Evolutionary conservation across 2,329 filamentous ascomycete species (phyloP), one percentile per base, ranked within the genome.

Genomic region (Zopfia rhizophila): DNA sequence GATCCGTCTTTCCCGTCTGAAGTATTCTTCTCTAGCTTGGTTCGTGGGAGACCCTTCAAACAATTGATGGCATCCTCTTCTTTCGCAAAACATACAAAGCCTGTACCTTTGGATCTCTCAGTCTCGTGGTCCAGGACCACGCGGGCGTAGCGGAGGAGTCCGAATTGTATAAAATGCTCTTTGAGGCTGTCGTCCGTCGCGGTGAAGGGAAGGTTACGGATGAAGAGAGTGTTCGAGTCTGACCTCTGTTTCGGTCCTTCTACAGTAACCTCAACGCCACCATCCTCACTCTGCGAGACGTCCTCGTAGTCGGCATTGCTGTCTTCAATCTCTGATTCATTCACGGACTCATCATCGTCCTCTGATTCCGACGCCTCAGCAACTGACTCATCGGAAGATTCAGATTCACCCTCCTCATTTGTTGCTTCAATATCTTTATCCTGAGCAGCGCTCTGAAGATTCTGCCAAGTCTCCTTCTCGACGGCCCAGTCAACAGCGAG

Each of bases 401-500:
- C 68, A 14, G 72, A 67, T 3, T 74, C 71, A 4, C 75, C 69
- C 19, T 73, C 70, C 5, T 74, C 72, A 7, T 70, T 71, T 3
- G 73, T 68, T 31, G 75, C 72, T 1, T 78, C 77, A 3, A 72
- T 65, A 4, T 72, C 66, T 22, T 69, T 62, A 17, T 69, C 66
- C 4, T 64, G 51, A 38, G 63, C 52, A 10, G 85, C 80, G 32
- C 78, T 76, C 53, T 85, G 78, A 22, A 68, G 53, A 51, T 85
- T 80, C 52, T 92, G 83, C 91, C 91, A 99, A 5, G 87, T 85
- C 29, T 87, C 82, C 75, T 95, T 96, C 50, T 97, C 91, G 3
- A 97, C 91, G 22, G 95, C 93, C 90, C 91, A 99, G 74, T 99
- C 94, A 5, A 99, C 94, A 19, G 93, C 94, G 50, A 99, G 73